phyloP scores from a whole-genome alignment of 441 rosid genomes.

The Populus hybrid region DNA sequence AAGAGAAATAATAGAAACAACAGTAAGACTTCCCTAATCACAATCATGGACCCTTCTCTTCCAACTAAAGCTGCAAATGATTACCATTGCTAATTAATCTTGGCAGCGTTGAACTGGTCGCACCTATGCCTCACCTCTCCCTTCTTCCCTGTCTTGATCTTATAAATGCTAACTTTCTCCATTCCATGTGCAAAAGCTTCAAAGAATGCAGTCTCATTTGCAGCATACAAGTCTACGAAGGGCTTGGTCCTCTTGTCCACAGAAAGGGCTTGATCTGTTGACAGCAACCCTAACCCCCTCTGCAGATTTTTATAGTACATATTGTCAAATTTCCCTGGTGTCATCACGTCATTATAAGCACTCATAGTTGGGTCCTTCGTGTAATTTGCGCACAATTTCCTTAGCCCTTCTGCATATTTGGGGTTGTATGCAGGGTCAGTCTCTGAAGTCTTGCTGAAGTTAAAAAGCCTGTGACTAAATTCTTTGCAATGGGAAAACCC shows the following conservation, averaged over 20 bases:
- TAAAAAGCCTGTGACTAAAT: conserved; percentile 47
- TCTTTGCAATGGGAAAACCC: conserved; percentile 75
- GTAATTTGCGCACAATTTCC: conserved; percentile 53
- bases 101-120: conserved; percentile 41
- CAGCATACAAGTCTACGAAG: conserved; percentile 48
- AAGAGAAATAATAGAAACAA: not conserved
- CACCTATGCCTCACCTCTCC: conserved; percentile 59
- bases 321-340: conserved; percentile 67
- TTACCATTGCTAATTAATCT: not conserved
- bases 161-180: conserved; percentile 44
- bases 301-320: conserved; percentile 53
- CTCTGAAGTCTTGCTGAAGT: conserved; percentile 29
- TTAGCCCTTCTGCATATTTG: conserved; percentile 39
- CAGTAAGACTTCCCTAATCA: not conserved
- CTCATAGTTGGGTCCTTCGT: conserved; percentile 42
- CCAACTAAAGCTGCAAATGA: not conserved
- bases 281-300: conserved; percentile 46
- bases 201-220: conserved; percentile 51
- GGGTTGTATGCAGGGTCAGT: conserved; percentile 36
- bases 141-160: conserved; percentile 40
- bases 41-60: not conserved
- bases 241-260: conserved; percentile 44
- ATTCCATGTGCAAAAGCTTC: conserved; percentile 42
- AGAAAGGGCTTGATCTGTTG: conserved; percentile 44
- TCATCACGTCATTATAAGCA: conserved; percentile 56